phyloP scores from a whole-genome alignment of 176 grass and related monocot genomes.

The Luzula sylvatica region DNA sequence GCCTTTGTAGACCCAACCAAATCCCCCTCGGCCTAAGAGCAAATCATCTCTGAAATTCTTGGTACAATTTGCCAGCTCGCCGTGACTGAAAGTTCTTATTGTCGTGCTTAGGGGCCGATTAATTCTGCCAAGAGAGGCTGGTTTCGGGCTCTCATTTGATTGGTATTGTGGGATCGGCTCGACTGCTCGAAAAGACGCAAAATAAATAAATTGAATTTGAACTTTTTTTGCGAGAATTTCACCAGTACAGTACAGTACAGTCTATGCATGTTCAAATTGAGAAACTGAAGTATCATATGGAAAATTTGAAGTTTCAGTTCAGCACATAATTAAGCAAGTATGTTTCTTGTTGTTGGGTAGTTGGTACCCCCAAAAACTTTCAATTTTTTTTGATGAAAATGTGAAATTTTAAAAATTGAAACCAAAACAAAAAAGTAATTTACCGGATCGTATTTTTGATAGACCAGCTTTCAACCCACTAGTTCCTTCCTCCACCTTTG shows the following conservation, averaged over 20 bases:
- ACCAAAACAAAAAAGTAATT: neutral
- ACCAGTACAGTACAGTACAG: no score
- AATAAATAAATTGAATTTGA: neutral
- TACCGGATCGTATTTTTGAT: neutral
- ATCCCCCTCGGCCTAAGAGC: slow-evolving; percentile 55
- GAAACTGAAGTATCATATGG: no score
- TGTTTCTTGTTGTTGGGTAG: no score
- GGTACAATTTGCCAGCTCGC: slow-evolving; percentile 48
- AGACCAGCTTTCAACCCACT: neutral
- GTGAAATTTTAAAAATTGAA: no score
- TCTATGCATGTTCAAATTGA: no score
- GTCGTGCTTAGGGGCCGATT: neutral
- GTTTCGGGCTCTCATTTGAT: neutral
- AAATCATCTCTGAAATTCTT: slow-evolving; percentile 40
- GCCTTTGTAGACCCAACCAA: slow-evolving; percentile 58
- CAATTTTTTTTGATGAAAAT: no score
- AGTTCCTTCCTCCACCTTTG: neutral
- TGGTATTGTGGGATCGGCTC: neutral
- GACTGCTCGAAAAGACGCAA: neutral
- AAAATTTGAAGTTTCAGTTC: no score
- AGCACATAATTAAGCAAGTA: no score
- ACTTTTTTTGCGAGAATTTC: no score
- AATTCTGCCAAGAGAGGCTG: neutral
- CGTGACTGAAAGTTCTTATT: slow-evolving; percentile 38
- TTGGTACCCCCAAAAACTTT: no score